These are phyloP conservation scores for Mycena polygramma DNA, from an alignment of 768 basidiomycete genomes.

Conservation along the genomic window DNA sequence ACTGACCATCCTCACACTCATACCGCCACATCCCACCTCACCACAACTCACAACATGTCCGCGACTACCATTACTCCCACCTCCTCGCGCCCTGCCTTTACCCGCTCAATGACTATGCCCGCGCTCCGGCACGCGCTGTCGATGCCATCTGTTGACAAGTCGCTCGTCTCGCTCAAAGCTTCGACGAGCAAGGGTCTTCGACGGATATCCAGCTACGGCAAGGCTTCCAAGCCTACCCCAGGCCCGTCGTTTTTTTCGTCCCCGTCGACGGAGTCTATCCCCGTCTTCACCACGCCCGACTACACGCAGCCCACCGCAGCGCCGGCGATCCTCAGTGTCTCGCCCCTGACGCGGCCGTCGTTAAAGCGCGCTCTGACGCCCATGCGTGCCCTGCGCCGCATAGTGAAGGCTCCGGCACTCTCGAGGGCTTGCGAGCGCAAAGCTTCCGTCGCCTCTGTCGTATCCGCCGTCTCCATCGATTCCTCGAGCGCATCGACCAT, in stretches of 20 bases:
- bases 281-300: too few relatives aligned
- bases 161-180: constrained; percentile 4
- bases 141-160: constrained; percentile 7
- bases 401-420: background rate
- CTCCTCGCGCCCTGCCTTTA: constrained; percentile 11
- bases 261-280: constrained; percentile 13
- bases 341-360: too few relatives aligned
- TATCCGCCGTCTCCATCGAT: background rate
- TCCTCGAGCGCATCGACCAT: background rate
- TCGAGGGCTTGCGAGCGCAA: background rate
- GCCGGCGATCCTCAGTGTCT: too few relatives aligned
- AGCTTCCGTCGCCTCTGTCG: background rate
- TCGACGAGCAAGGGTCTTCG: constrained; percentile 23
- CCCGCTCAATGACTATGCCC: constrained; percentile 21
- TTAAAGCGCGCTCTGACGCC: background rate
- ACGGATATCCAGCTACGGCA: constrained; percentile 14
- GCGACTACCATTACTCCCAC: background rate
- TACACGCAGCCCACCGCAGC: too few relatives aligned
- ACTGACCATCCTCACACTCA: too few relatives aligned
- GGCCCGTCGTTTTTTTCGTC: background rate
- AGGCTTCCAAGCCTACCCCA: background rate
- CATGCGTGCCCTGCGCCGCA: constrained; percentile 10
- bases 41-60: background rate
- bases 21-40: background rate
- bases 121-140: constrained; percentile 19